Evolutionary conservation across 2,329 filamentous ascomycete species (phyloP).

Genomic region (Diaporthe longicolla): DNA sequence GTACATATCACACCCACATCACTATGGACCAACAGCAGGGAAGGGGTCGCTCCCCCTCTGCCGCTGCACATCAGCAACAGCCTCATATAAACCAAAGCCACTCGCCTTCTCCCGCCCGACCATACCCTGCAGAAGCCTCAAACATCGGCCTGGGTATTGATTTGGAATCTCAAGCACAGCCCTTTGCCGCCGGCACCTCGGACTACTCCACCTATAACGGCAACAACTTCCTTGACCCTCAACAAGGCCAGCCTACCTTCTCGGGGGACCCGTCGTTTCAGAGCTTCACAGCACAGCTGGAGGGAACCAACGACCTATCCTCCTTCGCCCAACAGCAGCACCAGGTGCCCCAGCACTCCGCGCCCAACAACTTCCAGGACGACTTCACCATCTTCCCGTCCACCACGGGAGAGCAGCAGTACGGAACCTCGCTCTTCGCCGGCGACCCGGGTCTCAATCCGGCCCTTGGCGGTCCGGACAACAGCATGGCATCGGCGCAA

Average conservation of each 20-base stretch:
- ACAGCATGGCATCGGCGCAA: conserved; percentile 69
- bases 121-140: conserved; percentile 57
- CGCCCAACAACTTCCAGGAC: conserved; percentile 66
- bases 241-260: conserved; percentile 58
- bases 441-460: conserved; percentile 59
- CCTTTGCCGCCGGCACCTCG: conserved; percentile 57
- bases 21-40: conserved; percentile 67
- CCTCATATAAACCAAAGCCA: conserved; percentile 78
- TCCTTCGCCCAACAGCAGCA: conserved; percentile 60
- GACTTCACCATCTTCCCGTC: conserved; percentile 78
- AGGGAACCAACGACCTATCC: conserved; percentile 56
- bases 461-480: conserved; percentile 61
- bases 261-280: conserved; percentile 57
- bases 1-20: conserved; percentile 51
- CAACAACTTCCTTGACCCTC: conserved; percentile 64
- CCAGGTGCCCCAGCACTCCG: conserved; percentile 60
- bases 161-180: conserved; percentile 65
- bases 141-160: conserved; percentile 70
- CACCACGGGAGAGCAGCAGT: conserved; percentile 65
- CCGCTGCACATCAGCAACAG: conserved; percentile 65
- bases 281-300: conserved; percentile 60
- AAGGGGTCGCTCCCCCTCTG: conserved; percentile 74
- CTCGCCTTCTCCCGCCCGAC: conserved; percentile 65
- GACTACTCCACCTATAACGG: conserved; percentile 62
- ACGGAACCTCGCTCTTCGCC: conserved; percentile 74